A percentile compares a stretch with the other conserved stretches of the same genome.
These are phyloP conservation scores for Agrocybe chaxingu DNA, from an alignment of 768 basidiomycete species.

Conservation along the genomic window DNA sequence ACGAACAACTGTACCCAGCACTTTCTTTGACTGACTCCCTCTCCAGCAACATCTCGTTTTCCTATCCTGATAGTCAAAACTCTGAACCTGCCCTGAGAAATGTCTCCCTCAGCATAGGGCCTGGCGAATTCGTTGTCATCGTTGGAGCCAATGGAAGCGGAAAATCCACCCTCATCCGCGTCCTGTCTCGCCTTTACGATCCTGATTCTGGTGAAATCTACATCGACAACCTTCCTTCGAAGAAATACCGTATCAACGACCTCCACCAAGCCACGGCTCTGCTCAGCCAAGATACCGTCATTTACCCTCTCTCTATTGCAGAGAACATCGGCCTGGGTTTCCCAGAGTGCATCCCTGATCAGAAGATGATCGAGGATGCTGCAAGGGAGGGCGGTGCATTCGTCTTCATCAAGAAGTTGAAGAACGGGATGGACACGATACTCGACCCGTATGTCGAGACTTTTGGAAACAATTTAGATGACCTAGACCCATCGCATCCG, in stretches of 20 bases:
- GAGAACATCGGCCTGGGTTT: constrained; percentile 36
- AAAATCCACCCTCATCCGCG: constrained; percentile 49
- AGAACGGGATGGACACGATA: no score
- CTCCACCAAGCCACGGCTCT: constrained; percentile 42
- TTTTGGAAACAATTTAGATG: constrained; percentile 20
- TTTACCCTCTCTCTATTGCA: constrained; percentile 44
- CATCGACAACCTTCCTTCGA: constrained; percentile 36
- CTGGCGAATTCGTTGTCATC: constrained; percentile 49
- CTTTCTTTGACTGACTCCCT: background rate
- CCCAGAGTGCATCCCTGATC: constrained; percentile 10
- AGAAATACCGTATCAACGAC: constrained; percentile 30
- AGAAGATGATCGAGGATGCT: constrained; percentile 25
- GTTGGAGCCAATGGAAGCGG: constrained; percentile 56
- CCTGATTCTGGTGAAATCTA: constrained; percentile 38
- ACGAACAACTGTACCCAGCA: background rate
- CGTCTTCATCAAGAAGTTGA: constrained; percentile 24
- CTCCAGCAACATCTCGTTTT: constrained; percentile 47
- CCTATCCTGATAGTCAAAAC: constrained; percentile 43
- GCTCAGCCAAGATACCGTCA: constrained; percentile 44
- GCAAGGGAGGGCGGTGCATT: constrained; percentile 37
- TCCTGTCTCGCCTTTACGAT: constrained; percentile 47
- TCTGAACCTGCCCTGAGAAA: constrained; percentile 31
- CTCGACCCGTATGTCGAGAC: no score
- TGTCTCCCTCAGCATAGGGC: constrained; percentile 40
- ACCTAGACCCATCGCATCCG: constrained; percentile 21